Evolutionary conservation across 768 basidiomycete genomes (phyloP), one percentile per base, ranked within the genome.

Genomic region (Serendipita indica): DNA sequence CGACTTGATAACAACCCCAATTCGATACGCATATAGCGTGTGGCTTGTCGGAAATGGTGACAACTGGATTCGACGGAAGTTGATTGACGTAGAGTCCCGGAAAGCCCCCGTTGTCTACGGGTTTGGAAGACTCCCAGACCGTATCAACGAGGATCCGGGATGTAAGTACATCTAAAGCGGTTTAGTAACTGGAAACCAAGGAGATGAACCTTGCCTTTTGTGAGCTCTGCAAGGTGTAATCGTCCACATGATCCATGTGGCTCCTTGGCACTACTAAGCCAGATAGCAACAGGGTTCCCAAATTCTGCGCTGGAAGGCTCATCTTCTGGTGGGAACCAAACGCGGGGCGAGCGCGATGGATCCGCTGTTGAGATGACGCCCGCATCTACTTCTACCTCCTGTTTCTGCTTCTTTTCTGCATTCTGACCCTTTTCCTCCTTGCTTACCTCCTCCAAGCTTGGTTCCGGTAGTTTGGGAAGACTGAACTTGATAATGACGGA

Each of bases 81-180:
- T 74, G 75, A 16, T 77, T 71, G 3, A 78, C 72, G 62, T 80
- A 86, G 1, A 87, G 68, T 0, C 85, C 84, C 0, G 84, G 84
- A 67, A 85, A 86, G 3, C 20, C 57, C 0, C 69, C 73, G 33
- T 65, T 65, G 2, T 62, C 34, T 2, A 64, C 63, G 0, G 75
- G 71, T 10, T 33, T 16, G n/a, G 49, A n/a, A 3, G 49, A 28
- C 27, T 75, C 73, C 43, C 71, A 67, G 2, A 79, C 72, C 1
- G 69, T 63, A 6, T 74, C 74, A 1, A 81, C 72, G 2, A 82
- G 65, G 13, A 70, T 33, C 54, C 60, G 60, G 25, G 64, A 25
- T n/a, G n/a, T n/a, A n/a, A n/a, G n/a, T n/a, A n/a, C n/a, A n/a
- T n/a, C n/a, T n/a, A n/a, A n/a, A n/a, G n/a, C n/a, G n/a, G n/a